Base-by-base conservation (phyloP, 2,329 filamentous ascomycete species). In the Aspergillus arachidicola region DNA sequence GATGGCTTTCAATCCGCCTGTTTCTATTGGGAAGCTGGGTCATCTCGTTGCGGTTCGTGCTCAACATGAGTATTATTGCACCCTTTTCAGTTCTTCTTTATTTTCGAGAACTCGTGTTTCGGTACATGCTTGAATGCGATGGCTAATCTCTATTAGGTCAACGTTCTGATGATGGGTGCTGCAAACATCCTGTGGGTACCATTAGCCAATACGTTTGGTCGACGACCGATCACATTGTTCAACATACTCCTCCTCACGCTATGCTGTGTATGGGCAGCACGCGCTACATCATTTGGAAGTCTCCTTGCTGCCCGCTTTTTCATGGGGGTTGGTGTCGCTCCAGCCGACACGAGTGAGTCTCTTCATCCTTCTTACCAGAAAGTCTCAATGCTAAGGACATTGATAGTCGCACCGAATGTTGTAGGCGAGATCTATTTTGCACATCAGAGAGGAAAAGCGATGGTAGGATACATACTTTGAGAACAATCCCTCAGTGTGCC, bases 391-490 rank as follows among this genome's bases (percentile, higher is more conserved):
- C 45, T 59, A 14, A 59, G 4, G 30, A 1, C 21, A 41, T 16
- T 32, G 14, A 12, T 32, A 64, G 62, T 59, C 58, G 62, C 59
- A 12, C 59, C 62, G 7, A 62, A 64, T 51, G 45, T 64, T 2
- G 61, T 62, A n/a, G 59, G 62, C 14, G 62, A 64, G 51, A 64
- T 64, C 19, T 64, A 59, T 50, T 64, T 64, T 57, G 58, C 62
- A 23, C 62, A 62, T 34, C 59, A 64, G 45, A 45, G 59, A 45
- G 59, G 59, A 14, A 64, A 56, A 21, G 59, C 59, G 16, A 61
- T 61, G 54, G 59, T 61, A 51, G 26, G 59, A 36, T 11, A 34
- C 30, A 16, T 5, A 6, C 34, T 3, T 1, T 9, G 26, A 7
- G 26, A 28, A 28, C 6, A 28, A 28, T 7, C 26, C 6, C 6